Evolutionary conservation across 805 yeast genomes (phyloP).

Genomic region (Saturnispora serradocipensis): DNA sequence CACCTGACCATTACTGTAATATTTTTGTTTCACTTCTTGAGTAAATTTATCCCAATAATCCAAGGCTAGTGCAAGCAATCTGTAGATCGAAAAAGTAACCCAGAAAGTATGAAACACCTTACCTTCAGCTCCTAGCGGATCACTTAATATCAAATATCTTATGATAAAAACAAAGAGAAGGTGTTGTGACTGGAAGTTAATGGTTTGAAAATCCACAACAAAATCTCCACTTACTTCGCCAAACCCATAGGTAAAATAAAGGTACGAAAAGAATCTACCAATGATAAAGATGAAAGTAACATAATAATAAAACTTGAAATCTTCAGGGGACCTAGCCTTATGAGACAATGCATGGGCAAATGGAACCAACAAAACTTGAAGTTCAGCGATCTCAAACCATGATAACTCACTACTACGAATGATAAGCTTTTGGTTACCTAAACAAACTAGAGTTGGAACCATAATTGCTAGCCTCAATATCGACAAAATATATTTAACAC

Average conservation of each 20-base stretch:
- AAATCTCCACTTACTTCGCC: neutral
- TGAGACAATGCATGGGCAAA: slow-evolving; percentile 3
- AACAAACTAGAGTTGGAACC: slow-evolving; percentile 1
- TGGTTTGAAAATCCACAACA: neutral
- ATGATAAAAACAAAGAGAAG: neutral
- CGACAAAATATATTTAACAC: neutral
- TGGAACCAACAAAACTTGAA: neutral
- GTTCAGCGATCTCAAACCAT: neutral
- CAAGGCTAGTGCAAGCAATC: neutral
- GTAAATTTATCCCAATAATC: slow-evolving; percentile 3
- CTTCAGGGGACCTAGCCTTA: neutral
- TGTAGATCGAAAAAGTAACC: neutral
- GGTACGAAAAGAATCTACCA: neutral
- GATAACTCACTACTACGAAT: neutral
- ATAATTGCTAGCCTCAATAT: neutral
- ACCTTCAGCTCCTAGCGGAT: slow-evolving; percentile 2
- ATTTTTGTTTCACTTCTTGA: slow-evolving; percentile 19
- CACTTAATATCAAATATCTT: slow-evolving; percentile 1
- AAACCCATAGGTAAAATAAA: neutral
- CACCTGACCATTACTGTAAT: slow-evolving; percentile 20
- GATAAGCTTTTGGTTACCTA: neutral
- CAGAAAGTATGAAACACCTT: neutral
- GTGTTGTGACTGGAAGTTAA: neutral
- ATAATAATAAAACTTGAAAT: slow-evolving; percentile 1
- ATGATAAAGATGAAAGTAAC: neutral